Percentiles rank a stretch among this genome's conserved stretches.
Evolutionary conservation across 345 rosid genomes (phyloP).

Genomic region (Salix caprea): DNA sequence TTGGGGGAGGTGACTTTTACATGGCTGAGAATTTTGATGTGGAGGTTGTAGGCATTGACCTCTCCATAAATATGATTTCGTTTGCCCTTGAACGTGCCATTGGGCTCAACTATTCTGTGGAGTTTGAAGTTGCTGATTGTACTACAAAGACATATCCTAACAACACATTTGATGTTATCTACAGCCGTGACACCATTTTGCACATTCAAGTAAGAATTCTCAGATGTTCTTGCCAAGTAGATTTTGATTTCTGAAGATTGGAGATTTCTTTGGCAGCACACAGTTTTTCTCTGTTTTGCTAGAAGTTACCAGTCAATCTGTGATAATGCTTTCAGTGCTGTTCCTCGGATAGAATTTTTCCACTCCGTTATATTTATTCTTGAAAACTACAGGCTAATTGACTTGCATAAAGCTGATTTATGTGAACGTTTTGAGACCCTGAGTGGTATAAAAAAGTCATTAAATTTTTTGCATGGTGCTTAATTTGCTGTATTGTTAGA

Average conservation of each 20-base stretch:
- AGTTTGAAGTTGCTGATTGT: conserved; percentile 98
- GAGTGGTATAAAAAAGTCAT: neutral
- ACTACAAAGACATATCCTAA: conserved; percentile 80
- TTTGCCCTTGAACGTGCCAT: conserved; percentile 92
- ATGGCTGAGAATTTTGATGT: conserved; percentile 90
- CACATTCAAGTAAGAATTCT: conserved; percentile 69
- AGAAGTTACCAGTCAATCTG: neutral
- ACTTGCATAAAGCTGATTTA: neutral
- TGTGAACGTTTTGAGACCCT: neutral
- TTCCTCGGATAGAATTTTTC: neutral
- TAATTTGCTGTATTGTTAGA: neutral
- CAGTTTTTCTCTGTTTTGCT: neutral
- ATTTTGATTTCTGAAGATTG: neutral
- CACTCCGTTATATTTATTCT: neutral
- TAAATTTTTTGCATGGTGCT: neutral
- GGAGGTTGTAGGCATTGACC: conserved; percentile 89
- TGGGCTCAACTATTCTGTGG: conserved; percentile 79
- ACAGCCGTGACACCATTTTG: conserved; percentile 94
- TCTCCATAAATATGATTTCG: conserved; percentile 88
- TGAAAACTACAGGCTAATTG: neutral
- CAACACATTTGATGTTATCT: conserved; percentile 80
- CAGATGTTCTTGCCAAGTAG: neutral
- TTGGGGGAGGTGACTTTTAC: conserved; percentile 98
- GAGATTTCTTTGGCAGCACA: neutral
- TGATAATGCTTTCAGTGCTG: neutral